phyloP scores from a whole-genome alignment of 1,284 basidiomycete species.

The Malassezia furfur region DNA sequence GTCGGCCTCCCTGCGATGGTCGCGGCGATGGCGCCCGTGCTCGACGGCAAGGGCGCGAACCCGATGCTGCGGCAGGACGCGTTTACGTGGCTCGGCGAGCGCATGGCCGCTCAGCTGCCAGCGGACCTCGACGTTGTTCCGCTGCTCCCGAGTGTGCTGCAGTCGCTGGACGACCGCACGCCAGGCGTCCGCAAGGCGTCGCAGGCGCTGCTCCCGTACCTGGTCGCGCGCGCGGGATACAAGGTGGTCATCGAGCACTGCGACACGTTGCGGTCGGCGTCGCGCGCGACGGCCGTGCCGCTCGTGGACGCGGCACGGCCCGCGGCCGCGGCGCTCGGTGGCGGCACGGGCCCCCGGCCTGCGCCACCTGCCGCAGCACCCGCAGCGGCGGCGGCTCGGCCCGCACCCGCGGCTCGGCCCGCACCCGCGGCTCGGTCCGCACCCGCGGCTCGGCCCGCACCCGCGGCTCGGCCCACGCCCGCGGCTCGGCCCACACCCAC shows the following conservation, averaged over 20 bases:
- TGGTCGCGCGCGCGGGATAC: slow-evolving; percentile 70
- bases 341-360: not conserved
- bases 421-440: too few species aligned
- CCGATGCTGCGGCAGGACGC: slow-evolving; percentile 77
- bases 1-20: slow-evolving; percentile 75
- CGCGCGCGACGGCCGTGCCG: slow-evolving; percentile 70
- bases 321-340: slow-evolving; percentile 18
- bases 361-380: not conserved
- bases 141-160: slow-evolving; percentile 64
- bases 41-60: slow-evolving; percentile 67
- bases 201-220: slow-evolving; percentile 65
- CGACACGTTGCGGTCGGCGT: slow-evolving; percentile 79
- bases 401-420: too few species aligned
- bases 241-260: slow-evolving; percentile 80
- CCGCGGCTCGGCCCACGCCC: too few species aligned
- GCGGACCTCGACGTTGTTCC: slow-evolving; percentile 62
- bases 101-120: slow-evolving; percentile 61
- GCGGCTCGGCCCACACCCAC: too few species aligned
- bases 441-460: too few species aligned
- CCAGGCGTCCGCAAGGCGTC: slow-evolving; percentile 86
- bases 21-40: slow-evolving; percentile 63
- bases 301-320: slow-evolving; percentile 63
- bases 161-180: slow-evolving; percentile 81
- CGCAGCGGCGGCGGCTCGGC: not conserved
- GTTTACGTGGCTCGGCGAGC: slow-evolving; percentile 72